Percentiles rank a stretch among this genome's conserved stretches.
Conservation (phyloP, 2,329 filamentous ascomycete species). For the Basipetospora sp. region DNA sequence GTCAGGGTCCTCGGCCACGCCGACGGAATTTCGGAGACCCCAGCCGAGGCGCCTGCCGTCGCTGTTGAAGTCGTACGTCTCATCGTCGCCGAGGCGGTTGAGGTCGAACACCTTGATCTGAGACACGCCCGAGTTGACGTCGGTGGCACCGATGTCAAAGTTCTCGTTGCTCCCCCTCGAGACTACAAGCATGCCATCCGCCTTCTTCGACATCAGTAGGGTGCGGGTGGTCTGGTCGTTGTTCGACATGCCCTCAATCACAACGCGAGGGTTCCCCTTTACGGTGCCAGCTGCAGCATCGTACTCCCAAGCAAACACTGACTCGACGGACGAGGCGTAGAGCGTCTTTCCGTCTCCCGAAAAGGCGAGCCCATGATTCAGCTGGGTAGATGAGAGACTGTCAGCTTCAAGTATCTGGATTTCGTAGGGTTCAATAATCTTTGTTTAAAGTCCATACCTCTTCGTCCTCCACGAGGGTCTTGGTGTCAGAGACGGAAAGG, state of each 20-base stretch:
- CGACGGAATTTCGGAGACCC: conserved; percentile 61
- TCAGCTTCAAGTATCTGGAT: no score
- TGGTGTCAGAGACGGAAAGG: conserved; percentile 21
- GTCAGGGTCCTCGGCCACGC: conserved; percentile 46
- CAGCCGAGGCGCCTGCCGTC: conserved; percentile 41
- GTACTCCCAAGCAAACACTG: conserved; percentile 53
- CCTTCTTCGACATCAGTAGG: conserved; percentile 42
- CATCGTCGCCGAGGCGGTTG: conserved; percentile 13
- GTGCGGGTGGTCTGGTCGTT: conserved; percentile 52
- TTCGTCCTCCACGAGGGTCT: conserved; percentile 20
- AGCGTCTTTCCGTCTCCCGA: conserved; percentile 37
- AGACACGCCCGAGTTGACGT: conserved; percentile 42
- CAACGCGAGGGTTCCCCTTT: conserved; percentile 31
- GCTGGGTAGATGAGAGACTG: no score
- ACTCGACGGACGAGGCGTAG: conserved; percentile 41
- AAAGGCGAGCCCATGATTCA: conserved; percentile 42
- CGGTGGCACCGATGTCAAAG: conserved; percentile 39
- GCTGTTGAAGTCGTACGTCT: conserved; percentile 31
- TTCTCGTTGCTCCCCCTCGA: conserved; percentile 51
- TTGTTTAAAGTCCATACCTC: conserved; percentile 18
- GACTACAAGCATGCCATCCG: conserved; percentile 45
- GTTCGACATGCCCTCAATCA: conserved; percentile 45
- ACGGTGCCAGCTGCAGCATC: conserved; percentile 36
- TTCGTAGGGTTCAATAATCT: no score
- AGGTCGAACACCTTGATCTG: conserved; percentile 49